Evolutionary conservation across 805 yeast species (phyloP).

Genomic region (Priceomyces castillae): DNA sequence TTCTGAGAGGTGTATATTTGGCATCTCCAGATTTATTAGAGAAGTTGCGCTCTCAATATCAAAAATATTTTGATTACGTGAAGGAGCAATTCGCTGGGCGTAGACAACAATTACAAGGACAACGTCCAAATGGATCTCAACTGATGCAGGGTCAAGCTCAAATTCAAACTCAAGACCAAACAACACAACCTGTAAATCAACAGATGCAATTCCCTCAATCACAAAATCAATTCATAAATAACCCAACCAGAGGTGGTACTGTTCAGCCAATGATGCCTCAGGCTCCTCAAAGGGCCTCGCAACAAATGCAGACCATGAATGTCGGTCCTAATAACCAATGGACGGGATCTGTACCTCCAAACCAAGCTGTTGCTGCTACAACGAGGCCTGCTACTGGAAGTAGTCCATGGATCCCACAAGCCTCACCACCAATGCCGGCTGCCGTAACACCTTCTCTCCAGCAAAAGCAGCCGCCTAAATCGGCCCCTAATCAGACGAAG

Average conservation of each 20-base stretch:
- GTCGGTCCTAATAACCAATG: conserved; percentile 13
- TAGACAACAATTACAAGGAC: conserved; percentile 35
- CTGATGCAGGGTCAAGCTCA: conserved; percentile 13
- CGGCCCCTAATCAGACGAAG: conserved; percentile 10
- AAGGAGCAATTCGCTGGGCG: conserved; percentile 53
- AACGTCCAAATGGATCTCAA: conserved; percentile 23
- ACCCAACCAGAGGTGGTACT: conserved; percentile 4
- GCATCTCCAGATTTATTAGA: conserved; percentile 73
- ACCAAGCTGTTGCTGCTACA: not conserved
- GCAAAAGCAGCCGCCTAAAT: conserved; percentile 8
- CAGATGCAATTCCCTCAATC: conserved; percentile 1
- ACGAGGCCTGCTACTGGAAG: conserved; percentile 15
- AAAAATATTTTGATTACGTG: conserved; percentile 71
- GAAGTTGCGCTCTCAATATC: conserved; percentile 68
- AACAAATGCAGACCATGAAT: conserved; percentile 11
- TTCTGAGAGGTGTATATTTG: conserved; percentile 61
- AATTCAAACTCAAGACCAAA: conserved; percentile 18
- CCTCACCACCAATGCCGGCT: conserved; percentile 13
- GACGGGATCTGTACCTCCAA: conserved; percentile 11
- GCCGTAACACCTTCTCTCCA: conserved; percentile 12
- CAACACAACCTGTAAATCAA: conserved; percentile 7
- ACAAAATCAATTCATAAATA: conserved; percentile 7
- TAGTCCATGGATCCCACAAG: conserved; percentile 26
- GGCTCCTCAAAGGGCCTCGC: conserved; percentile 3
- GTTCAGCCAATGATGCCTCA: conserved; percentile 4